Base-by-base conservation (phyloP, 1,284 basidiomycete genomes). In the Gymnopus androsaceus region DNA sequence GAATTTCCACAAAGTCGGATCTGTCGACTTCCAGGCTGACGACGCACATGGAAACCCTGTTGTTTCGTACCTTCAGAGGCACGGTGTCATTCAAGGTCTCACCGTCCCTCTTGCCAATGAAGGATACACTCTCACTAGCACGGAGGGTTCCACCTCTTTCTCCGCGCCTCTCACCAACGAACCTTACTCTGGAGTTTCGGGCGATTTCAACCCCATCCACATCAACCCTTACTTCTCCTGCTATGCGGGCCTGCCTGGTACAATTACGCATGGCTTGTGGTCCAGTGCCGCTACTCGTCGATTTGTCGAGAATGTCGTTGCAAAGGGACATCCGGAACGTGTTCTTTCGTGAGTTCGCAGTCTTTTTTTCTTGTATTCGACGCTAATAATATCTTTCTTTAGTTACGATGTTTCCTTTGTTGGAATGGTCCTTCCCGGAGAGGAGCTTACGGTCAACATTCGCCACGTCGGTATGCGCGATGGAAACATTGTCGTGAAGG, bases 261-360 rank as follows among this genome's bases (percentile, higher is more conserved):
- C 97, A 17, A 99, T 99, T 69, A 98, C 96, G 5, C 96, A 99
- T 69, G 96, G 96, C 54, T 87, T 99, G 79, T 98, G 94, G 92
- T 90, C 94, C 15, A 95, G 92, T 62, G 96, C 97, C 46, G 95
- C 95, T 21, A 96, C 95, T 30, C 85, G 96, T 65, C 87, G 90
- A 56, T 96, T 90, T 69, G 87, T 98, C 62, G 97, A 99, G 77
- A 95, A 87, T 56, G 86, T 97, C 55, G 95, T 93, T 47, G 96
- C 95, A 15, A 88, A 96, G 73, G 95, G 95, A 60, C 84, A 90
- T 65, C 94, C 95, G 8, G 89, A 95, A 61, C 88, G 97, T 59
- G 94, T 98, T 44, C 76, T 92, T 56, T 81, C 89, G 86, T 92
- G 72, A 71, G 89, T 83, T 21, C 34, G 55, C 17, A 54, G n/a